Base-by-base conservation (phyloP, 2,329 filamentous ascomycete genomes). In the Xylariaceae sp. region DNA sequence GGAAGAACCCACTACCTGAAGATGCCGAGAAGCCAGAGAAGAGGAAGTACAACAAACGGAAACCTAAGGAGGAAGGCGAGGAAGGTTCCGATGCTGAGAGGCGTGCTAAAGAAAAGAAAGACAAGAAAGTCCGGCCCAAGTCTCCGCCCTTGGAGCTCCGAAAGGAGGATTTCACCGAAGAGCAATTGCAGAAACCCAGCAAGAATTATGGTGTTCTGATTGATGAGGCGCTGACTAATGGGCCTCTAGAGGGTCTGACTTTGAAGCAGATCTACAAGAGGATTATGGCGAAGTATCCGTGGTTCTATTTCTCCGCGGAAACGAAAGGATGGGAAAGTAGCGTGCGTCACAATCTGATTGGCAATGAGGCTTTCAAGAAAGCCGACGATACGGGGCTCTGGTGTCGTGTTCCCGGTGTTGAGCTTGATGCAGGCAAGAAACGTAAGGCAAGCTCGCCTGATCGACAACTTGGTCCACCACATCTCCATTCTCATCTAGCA, bases 241-340 rank as follows among this genome's bases (percentile, higher is more conserved):
- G 80, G 3, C 79, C 80, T 2, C 74, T 77, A 2, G 78, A 82
- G 2, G 82, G 82, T 3, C 71, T 86, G 42, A 82, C 80, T 2
- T 75, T 86, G 44, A 85, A 85, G 69, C 83, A 86, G 70, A 85
- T 86, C 52, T 86, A 86, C 71, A 86, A 86, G 70, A 76, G 82
- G 47, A 86, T 86, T 50, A 81, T 80, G 61, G 75, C 77, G 56
- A 77, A 76, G 62, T 85, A 85, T 62, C 82, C 82, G 9, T 85
- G 80, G 76, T 86, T 83, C 61, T 82, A 80, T 62, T 86, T 86
- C 64, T 77, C 75, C 51, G 81, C 82, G 18, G 82, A 84, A 65
- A 86, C 83, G 5, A 86, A 85, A 66, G 83, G 83, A n/a, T 86
- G 83, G 83, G 83, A 86, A 68, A 86, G 83, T 62, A 86, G 82